phyloP scores from a whole-genome alignment of 306 rosid species.

The Herpetospermum pedunculosum region DNA sequence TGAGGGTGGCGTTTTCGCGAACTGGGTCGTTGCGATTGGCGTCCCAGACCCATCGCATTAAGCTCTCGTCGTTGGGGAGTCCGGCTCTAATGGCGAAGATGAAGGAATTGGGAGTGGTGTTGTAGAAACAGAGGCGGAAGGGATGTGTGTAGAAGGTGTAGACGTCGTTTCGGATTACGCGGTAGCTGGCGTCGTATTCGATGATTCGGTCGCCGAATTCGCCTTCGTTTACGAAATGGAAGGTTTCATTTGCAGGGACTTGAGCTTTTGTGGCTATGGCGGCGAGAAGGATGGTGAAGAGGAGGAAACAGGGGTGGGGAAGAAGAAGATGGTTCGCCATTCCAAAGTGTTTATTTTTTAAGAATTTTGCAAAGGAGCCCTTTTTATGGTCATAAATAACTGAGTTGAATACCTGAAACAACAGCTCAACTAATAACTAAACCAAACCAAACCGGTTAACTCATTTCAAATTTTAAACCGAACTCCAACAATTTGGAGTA shows the following conservation, averaged over 20 bases:
- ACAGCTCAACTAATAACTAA: too few species aligned
- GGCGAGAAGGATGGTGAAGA: not conserved
- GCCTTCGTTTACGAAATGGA: conserved; percentile 20
- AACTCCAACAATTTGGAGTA: too few species aligned
- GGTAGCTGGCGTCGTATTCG: conserved; percentile 18
- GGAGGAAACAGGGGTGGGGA: not conserved
- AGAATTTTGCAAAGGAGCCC: not conserved
- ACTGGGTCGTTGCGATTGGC: conserved; percentile 22
- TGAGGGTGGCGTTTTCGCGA: conserved; percentile 21
- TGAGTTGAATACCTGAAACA: too few species aligned
- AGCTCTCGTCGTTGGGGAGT: conserved; percentile 1
- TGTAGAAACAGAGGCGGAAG: conserved; percentile 28
- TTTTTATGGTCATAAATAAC: not conserved
- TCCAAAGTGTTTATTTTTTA: not conserved
- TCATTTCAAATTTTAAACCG: too few species aligned
- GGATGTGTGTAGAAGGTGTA: conserved; percentile 7
- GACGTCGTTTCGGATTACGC: conserved; percentile 1
- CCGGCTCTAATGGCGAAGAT: conserved; percentile 20
- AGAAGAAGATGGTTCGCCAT: not conserved
- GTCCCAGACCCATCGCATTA: conserved; percentile 32
- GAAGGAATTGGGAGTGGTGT: conserved; percentile 23
- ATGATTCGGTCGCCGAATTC: conserved; percentile 14
- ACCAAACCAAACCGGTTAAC: too few species aligned
- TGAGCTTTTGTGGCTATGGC: conserved; percentile 14
- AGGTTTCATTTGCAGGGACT: conserved; percentile 19